Conservation (phyloP, 176 grass and related monocot species). For the Secale cereale region DNA sequence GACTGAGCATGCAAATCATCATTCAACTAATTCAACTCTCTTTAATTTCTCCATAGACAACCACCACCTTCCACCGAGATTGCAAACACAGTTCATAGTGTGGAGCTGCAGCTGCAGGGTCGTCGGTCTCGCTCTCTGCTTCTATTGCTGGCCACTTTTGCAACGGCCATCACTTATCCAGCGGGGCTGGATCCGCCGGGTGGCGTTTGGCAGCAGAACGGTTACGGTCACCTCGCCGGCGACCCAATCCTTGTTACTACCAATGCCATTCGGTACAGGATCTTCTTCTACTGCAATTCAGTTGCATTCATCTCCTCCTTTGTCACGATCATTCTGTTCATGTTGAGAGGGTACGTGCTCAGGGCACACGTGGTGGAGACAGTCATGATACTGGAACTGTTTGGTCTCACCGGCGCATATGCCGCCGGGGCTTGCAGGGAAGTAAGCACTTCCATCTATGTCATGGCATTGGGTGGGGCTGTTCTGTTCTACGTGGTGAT, state of each 20-base stretch:
- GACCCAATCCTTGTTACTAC: slow-evolving; percentile 2
- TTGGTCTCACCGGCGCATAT: slow-evolving; percentile 28
- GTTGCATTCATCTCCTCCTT: slow-evolving; percentile 33
- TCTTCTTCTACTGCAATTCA: slow-evolving; percentile 38
- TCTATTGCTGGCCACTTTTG: slow-evolving; percentile 28
- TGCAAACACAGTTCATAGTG: too few species aligned
- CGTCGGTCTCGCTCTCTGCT: neutral
- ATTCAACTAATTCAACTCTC: too few species aligned
- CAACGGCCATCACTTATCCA: slow-evolving; percentile 38
- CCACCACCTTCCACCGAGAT: too few species aligned
- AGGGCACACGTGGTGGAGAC: neutral
- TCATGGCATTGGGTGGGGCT: neutral
- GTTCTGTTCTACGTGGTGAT: neutral
- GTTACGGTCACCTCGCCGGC: neutral
- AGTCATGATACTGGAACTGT: neutral
- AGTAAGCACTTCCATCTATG: neutral
- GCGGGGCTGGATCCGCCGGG: slow-evolving; percentile 33
- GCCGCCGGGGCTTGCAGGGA: neutral
- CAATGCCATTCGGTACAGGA: neutral
- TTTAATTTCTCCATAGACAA: too few species aligned
- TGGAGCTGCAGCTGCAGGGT: too few species aligned
- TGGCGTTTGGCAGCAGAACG: slow-evolving; percentile 5
- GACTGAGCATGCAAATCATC: too few species aligned
- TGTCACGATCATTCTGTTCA: slow-evolving; percentile 11
- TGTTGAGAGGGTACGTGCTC: neutral